Evolutionary conservation across 495 filamentous ascomycete genomes (phyloP), one percentile per base, ranked within the genome.

Genomic region (Neurospora sp.): DNA sequence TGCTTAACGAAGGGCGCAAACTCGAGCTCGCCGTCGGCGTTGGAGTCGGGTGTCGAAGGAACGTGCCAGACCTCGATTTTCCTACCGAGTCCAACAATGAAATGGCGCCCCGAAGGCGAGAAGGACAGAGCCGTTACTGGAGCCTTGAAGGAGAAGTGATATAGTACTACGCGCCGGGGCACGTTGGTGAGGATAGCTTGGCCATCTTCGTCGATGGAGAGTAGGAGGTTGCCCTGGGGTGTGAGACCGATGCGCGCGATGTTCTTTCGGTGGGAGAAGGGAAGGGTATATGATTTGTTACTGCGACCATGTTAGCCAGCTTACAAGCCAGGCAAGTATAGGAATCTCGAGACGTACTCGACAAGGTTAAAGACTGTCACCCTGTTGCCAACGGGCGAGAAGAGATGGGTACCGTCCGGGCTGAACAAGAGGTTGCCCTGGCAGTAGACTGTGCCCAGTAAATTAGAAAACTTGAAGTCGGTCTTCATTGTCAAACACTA

Each of bases 391-490:
- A 99, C 96, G 35, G 96, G 96, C n/a, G 96, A 98, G 74, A 96
- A 91, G 65, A 99, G 87, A 82, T 93, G 94, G 75, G 92, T 95
- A 75, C 96, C 96, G 89, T 99, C 96, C 75, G 94, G 95, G 77
- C 92, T 96, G 85, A 97, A 99, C 76, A 97, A 88, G 73, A 99
- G 88, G 80, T 98, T 98, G 82, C 96, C 96, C 86, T 92, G 92
- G 83, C 93, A 92, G 85, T 98, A 99, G 76, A 99, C 96, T 76
- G 94, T 99, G 74, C 96, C 96, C 76, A 99, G 89, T 76, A 98
- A 86, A 80, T 97, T 97, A 80, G 93, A 96, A 84, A 97, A 98
- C 92, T 93, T 94, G 78, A 95, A 97, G 82, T 97, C 93, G 39
- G 93, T 97, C 91, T 97, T 97, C 94, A 97, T 97, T 76, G 80